Conservation (phyloP, 495 filamentous ascomycete genomes). For the Neurospora sp. region DNA sequence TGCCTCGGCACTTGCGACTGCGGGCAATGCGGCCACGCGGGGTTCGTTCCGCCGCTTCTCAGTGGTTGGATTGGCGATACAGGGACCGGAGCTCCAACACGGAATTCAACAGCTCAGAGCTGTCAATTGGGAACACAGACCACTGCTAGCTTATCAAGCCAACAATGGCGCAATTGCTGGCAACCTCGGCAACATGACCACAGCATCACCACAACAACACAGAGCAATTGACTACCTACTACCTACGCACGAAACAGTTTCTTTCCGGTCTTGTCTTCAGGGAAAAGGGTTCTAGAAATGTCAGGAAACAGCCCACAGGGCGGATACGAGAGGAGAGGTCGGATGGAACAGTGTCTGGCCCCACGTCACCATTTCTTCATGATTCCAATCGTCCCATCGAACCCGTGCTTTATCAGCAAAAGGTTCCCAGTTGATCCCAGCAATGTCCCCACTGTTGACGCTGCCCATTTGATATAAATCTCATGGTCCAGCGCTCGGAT, state of each 20-base stretch:
- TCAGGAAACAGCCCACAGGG: neutral
- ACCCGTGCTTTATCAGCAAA: neutral
- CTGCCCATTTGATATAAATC: neutral
- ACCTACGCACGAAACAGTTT: neutral
- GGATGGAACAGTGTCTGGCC: neutral
- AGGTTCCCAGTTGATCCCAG: neutral
- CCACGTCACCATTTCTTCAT: neutral
- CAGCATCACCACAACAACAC: neutral
- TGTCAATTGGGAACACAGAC: neutral
- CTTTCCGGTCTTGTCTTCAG: neutral
- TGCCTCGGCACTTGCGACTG: neutral
- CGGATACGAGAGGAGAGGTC: neutral
- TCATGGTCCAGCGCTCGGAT: neutral
- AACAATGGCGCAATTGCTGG: neutral
- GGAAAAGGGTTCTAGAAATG: neutral
- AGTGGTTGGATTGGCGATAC: neutral
- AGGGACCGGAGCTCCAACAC: neutral
- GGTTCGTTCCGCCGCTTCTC: neutral
- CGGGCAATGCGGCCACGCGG: neutral
- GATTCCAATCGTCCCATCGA: neutral
- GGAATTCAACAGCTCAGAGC: neutral
- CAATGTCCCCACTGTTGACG: neutral
- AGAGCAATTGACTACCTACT: neutral
- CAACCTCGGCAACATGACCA: neutral
- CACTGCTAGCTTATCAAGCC: neutral